Evolutionary conservation across 2,329 filamentous ascomycete species (phyloP).

Genomic region (Diaporthe longicolla): DNA sequence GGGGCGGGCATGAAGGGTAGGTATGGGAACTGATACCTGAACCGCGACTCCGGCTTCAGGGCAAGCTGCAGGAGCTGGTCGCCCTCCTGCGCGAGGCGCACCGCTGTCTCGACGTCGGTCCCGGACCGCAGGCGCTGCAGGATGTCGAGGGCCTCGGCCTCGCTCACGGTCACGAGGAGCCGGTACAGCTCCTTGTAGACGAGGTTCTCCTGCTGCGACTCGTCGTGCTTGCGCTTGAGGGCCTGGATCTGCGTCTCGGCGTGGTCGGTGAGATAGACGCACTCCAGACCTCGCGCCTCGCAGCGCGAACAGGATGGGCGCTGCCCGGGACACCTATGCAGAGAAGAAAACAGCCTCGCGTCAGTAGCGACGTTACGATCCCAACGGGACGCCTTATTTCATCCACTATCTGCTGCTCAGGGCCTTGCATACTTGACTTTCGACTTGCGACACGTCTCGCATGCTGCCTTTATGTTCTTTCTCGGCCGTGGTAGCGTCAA

Average conservation of each 20-base stretch:
- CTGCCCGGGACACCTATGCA: not conserved
- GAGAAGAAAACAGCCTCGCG: no score
- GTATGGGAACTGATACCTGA: constrained; percentile 19
- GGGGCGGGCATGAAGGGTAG: constrained; percentile 14
- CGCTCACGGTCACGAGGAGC: constrained; percentile 4
- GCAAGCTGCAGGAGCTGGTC: constrained; percentile 23
- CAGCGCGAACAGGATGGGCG: constrained; percentile 4
- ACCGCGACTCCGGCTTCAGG: not conserved
- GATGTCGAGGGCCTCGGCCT: constrained; percentile 14
- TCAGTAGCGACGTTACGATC: not conserved
- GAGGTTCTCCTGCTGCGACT: not conserved
- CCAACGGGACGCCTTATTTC: no score
- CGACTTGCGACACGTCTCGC: constrained; percentile 16
- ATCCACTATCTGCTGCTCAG: not conserved
- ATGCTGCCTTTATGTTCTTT: constrained; percentile 1
- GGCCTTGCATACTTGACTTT: constrained; percentile 21
- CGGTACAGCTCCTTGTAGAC: constrained; percentile 23
- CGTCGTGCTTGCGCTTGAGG: constrained; percentile 25
- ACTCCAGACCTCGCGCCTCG: not conserved
- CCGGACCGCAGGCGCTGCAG: constrained; percentile 16
- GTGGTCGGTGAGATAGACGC: constrained; percentile 3
- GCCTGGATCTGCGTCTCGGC: constrained; percentile 16
- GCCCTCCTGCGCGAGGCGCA: constrained; percentile 11
- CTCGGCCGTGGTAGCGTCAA: not conserved
- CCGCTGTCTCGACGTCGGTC: not conserved